These are phyloP conservation scores for Alternaria burnsii DNA, from an alignment of 2,329 filamentous ascomycete genomes.

Conservation along the genomic window DNA sequence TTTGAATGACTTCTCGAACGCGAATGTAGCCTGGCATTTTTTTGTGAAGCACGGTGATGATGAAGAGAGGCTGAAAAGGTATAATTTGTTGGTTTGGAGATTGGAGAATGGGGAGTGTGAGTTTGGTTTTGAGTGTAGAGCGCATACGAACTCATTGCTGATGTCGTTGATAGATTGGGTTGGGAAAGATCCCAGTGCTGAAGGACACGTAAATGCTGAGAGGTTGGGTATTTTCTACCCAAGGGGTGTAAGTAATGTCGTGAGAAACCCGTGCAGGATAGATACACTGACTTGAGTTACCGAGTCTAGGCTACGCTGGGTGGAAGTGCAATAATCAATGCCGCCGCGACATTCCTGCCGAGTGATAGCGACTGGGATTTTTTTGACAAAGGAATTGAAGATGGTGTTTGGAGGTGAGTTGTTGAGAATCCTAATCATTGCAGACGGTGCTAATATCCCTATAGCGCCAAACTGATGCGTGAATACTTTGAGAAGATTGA, in stretches of 20 bases:
- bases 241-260: slow-evolving; percentile 12
- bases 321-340: slow-evolving; percentile 29
- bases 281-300: not conserved
- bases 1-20: slow-evolving; percentile 49
- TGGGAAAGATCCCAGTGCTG: slow-evolving; percentile 20
- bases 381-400: slow-evolving; percentile 26
- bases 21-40: slow-evolving; percentile 64
- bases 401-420: slow-evolving; percentile 27
- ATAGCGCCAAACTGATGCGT: slow-evolving; percentile 25
- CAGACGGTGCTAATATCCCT: not conserved
- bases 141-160: not conserved
- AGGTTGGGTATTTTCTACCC: slow-evolving; percentile 31
- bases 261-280: not conserved
- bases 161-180: slow-evolving; percentile 19
- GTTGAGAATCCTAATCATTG: not conserved
- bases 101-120: slow-evolving; percentile 23
- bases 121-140: not conserved
- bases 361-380: slow-evolving; percentile 32
- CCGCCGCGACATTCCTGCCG: slow-evolving; percentile 25
- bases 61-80: slow-evolving; percentile 58
- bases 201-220: slow-evolving; percentile 48
- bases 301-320: slow-evolving; percentile 18
- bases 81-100: slow-evolving; percentile 42
- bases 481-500: slow-evolving; percentile 29
- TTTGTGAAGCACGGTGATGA: slow-evolving; percentile 67